Base-by-base conservation (phyloP, 139 green algal species). In the Chlamydomonas sp. region DNA sequence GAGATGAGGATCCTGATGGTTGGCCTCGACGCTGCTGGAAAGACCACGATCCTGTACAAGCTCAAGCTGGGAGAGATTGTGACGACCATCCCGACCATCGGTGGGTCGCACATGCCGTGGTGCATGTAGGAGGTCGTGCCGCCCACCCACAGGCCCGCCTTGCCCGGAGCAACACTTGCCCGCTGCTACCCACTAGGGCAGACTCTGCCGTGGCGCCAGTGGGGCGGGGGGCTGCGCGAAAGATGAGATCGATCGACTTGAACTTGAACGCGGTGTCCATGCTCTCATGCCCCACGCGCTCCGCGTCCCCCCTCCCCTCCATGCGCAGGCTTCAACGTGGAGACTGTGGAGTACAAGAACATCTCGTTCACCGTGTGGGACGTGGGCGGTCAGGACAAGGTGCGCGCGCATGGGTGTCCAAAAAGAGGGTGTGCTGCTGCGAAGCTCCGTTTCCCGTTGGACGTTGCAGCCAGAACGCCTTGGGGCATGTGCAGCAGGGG, bases 31-130 rank as follows among this genome's bases (percentile, higher is more conserved):
- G 91, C 93, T 31, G 95, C 95, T 48, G 95, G 95, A 80, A 99
- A 99, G 83, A 99, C 95, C 34, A 99, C 95, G 59, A 98, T 99
- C 61, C 84, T 99, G 36, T 99, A 98, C 84, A 99, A 99, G 85
- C 85, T 99, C 49, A 96, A 99, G 84, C 90, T 99, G 29, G 95
- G 95, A 57, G 95, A 99, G 81, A 94, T 98, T 54, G 88, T 99
- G 16, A 97, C 91, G 6, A 99, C 95, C 39, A 96, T 99, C 62
- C 95, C 95, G 35, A 99, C 95, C 13, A 98, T 99, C 71, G 90
- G 93, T 97, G 54, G 34, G 54, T 16, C 16, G 16, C 47, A 57
- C 65, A 72, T n/a, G n/a, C n/a, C n/a, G n/a, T n/a, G n/a, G n/a
- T n/a, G n/a, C n/a, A n/a, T n/a, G n/a, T n/a, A n/a, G n/a, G n/a